phyloP scores from a whole-genome alignment of 2,329 filamentous ascomycete genomes.

The Aphanoascus verrucosus region DNA sequence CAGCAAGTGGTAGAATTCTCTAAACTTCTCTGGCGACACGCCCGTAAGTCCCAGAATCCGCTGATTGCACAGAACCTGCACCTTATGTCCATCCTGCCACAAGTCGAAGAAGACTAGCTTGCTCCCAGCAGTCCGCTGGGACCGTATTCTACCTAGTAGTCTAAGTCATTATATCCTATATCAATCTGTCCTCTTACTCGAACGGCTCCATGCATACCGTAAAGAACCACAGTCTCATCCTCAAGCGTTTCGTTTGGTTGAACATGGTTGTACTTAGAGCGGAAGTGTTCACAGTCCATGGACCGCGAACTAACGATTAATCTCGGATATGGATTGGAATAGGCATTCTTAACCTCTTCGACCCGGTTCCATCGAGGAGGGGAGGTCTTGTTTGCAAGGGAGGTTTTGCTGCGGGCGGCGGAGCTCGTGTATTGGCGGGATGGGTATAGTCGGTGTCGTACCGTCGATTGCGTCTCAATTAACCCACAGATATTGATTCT shows the following conservation, averaged over 20 bases:
- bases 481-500: background rate
- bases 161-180: slow-evolving; percentile 26
- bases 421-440: background rate
- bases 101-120: slow-evolving; percentile 80
- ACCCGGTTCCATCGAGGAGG: slow-evolving; percentile 21
- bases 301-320: slow-evolving; percentile 23
- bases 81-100: slow-evolving; percentile 55
- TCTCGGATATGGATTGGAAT: slow-evolving; percentile 32
- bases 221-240: slow-evolving; percentile 30
- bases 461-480: background rate
- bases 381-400: background rate
- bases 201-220: slow-evolving; percentile 29
- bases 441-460: background rate
- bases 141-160: slow-evolving; percentile 59
- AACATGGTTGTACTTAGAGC: slow-evolving; percentile 28
- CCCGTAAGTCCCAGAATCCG: slow-evolving; percentile 33
- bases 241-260: slow-evolving; percentile 32
- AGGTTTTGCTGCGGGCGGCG: background rate
- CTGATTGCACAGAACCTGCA: slow-evolving; percentile 69
- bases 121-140: slow-evolving; percentile 59
- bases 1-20: slow-evolving; percentile 53
- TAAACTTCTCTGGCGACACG: slow-evolving; percentile 39
- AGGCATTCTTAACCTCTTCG: slow-evolving; percentile 28
- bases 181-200: slow-evolving; percentile 9
- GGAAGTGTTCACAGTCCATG: slow-evolving; percentile 30